Base-by-base conservation (phyloP, 2,329 filamentous ascomycete species). In the Alternaria ethzedia region DNA sequence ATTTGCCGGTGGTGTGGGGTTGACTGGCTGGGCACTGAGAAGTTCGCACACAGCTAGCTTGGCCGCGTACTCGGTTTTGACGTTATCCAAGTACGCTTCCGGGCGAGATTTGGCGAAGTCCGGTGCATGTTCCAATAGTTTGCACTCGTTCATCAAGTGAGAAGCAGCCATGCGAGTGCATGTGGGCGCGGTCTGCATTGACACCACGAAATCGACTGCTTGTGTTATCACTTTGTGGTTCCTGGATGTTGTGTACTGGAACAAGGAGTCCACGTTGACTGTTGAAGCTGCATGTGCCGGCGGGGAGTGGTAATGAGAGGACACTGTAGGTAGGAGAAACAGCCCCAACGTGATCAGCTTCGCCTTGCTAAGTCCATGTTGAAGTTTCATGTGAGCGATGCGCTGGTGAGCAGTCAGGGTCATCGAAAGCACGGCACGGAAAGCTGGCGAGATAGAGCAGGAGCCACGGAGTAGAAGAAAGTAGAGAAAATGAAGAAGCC, bases 31-130 rank as follows among this genome's bases (percentile, higher is more conserved):
- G 17, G 86, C 85, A 20, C 83, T 84, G 11, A 82, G 81, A 8
- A 90, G 81, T 70, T 91, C 89, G 68, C 89, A 91, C 9, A 90
- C 81, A 11, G 89, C 88, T 15, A 91, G 81, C 47, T 88, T 85
- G 9, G 86, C 86, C 3, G 88, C 88, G 66, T 89, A 91, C 30
- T 87, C 82, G 5, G 86, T 87, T 65, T 85, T 87, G 57, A 79
- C 70, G 12, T 74, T 75, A 43, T 80, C 78, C n/a, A 81, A 63
- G 10, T 75, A 69, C 5, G 69, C 64, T 41, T 79, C 76, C 8
- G 71, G 70, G 15, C 74, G 68, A 13, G 55, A 61, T 63, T 70
- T 72, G 17, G 68, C 68, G 32, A 76, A 74, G 9, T 71, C 70
- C 23, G 75, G 67, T 30, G 71, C 70, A 17, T 76, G 58, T 45